These are phyloP conservation scores for Boletus rubropictus DNA, from an alignment of 768 basidiomycete species.

Conservation along the genomic window DNA sequence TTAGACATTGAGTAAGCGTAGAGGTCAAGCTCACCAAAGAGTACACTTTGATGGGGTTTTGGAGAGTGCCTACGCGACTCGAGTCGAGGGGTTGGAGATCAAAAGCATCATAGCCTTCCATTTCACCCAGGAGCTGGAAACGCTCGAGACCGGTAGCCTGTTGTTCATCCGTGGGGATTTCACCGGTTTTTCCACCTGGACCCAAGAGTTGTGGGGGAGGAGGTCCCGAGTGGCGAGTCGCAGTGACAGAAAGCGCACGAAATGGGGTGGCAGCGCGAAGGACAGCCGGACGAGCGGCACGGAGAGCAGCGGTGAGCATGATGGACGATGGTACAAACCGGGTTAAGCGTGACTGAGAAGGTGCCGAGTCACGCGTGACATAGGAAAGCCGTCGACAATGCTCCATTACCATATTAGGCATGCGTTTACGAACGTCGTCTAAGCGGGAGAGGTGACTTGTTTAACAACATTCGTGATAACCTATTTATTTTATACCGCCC, in stretches of 20 bases:
- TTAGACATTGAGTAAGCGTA: not conserved
- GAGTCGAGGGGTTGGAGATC: conserved; percentile 81
- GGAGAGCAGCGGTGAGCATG: conserved; percentile 27
- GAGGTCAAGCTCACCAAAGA: conserved; percentile 59
- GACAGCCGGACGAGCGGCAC: conserved; percentile 25
- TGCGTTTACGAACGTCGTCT: conserved; percentile 29
- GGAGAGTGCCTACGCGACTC: conserved; percentile 80
- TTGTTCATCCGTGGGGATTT: conserved; percentile 76
- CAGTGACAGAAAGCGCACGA: conserved; percentile 57
- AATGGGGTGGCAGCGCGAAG: conserved; percentile 24
- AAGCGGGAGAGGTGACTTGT: conserved; percentile 13
- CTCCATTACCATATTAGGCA: conserved; percentile 21
- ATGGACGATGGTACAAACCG: conserved; percentile 23
- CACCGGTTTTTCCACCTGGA: conserved; percentile 63
- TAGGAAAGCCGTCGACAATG: not conserved
- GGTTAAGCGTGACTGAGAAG: conserved; percentile 24
- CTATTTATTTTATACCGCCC: conserved; percentile 18
- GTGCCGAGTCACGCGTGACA: conserved; percentile 24
- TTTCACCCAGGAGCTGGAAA: conserved; percentile 83
- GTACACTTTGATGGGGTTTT: conserved; percentile 81
- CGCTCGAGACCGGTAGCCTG: conserved; percentile 97
- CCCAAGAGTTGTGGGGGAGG: conserved; percentile 66
- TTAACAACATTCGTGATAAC: conserved; percentile 1
- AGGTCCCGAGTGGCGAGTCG: conserved; percentile 51
- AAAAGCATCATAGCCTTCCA: conserved; percentile 87